Evolutionary conservation across 192 early-diverging fungal genomes (phyloP), one percentile per base, ranked within the genome.

Genomic region (Coemansia sp.): DNA sequence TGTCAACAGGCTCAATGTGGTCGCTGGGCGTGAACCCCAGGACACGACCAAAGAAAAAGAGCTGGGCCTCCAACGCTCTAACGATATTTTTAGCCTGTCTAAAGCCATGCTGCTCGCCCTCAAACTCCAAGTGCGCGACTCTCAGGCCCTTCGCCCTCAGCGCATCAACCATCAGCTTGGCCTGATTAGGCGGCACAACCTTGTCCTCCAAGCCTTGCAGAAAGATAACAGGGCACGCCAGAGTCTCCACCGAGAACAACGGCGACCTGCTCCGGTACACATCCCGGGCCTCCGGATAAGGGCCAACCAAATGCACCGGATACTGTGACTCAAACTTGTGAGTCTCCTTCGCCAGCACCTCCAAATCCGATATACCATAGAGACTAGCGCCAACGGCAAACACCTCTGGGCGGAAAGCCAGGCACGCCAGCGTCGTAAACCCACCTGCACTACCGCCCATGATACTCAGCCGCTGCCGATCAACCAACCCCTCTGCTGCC

Each of bases 311-410:
- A 15, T 82, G 70, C 37, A 71, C 87, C 1, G 85, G 79, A 37
- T 90, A 91, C 63, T 74, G 75, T 22, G 83, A 73, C 71, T 94
- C 93, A 66, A 94, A 93, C 69, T 92, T 94, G 80, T 93, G 93
- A n/a, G 92, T 93, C 54, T 91, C 85, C 70, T 87, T 81, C 19
- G 84, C 84, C 69, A 94, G 64, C 0, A 83, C 67, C 31, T 85
- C 86, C 32, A 94, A 77, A 57, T 92, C 89, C 0, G 87, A 89
- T 32, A 94, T 89, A 36, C 93, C 93, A 61, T 87, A 94, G 25
- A 87, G 84, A 27, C 84, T 86, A 27, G 87, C 84, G 20, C 90
- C 91, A 1, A 87, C 88, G 24, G 85, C 87, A 83, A 94, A 94
- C 27, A 91, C 89, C 24, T 89, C 82, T 10, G 80, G 80, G 9